These are phyloP conservation scores for Quercus glauca DNA, from an alignment of 306 rosid species.

Conservation along the genomic window DNA sequence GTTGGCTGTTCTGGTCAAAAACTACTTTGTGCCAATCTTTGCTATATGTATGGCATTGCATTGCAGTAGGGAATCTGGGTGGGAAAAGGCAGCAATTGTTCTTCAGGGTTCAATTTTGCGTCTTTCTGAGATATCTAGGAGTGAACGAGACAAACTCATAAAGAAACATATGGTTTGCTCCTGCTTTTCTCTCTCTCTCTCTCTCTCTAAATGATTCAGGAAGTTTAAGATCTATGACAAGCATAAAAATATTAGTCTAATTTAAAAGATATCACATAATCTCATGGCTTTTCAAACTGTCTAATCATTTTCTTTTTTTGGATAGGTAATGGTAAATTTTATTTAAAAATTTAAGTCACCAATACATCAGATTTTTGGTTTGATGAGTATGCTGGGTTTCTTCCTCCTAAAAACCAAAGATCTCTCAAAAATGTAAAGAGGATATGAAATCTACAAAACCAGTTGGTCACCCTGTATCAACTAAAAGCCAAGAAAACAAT, in stretches of 20 bases:
- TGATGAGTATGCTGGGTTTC: too few relatives aligned
- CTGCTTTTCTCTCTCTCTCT: neutral
- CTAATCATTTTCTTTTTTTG: too few relatives aligned
- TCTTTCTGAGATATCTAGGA: conserved; percentile 69
- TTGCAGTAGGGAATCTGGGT: conserved; percentile 62
- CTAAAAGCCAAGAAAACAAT: too few relatives aligned
- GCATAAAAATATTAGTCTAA: neutral
- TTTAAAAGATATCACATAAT: neutral
- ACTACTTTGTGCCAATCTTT: conserved; percentile 69
- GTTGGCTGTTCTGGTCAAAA: conserved; percentile 53
- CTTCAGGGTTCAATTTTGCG: conserved; percentile 75
- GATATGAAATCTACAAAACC: too few relatives aligned
- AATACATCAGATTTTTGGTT: too few relatives aligned
- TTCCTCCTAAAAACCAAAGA: too few relatives aligned
- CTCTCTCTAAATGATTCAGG: neutral
- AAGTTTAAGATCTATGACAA: neutral
- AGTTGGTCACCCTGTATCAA: too few relatives aligned
- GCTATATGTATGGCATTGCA: conserved; percentile 73
- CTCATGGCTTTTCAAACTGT: neutral
- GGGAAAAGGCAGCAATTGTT: conserved; percentile 60
- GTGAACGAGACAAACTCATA: conserved; percentile 75
- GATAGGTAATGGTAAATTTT: too few relatives aligned
- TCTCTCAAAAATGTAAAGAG: too few relatives aligned
- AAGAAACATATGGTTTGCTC: conserved; percentile 75
- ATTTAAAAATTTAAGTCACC: too few relatives aligned